A percentile compares a stretch with the other conserved stretches of the same genome.
Evolutionary conservation across 2,329 filamentous ascomycete genomes (phyloP).

Genomic region (Diaporthe vexans): DNA sequence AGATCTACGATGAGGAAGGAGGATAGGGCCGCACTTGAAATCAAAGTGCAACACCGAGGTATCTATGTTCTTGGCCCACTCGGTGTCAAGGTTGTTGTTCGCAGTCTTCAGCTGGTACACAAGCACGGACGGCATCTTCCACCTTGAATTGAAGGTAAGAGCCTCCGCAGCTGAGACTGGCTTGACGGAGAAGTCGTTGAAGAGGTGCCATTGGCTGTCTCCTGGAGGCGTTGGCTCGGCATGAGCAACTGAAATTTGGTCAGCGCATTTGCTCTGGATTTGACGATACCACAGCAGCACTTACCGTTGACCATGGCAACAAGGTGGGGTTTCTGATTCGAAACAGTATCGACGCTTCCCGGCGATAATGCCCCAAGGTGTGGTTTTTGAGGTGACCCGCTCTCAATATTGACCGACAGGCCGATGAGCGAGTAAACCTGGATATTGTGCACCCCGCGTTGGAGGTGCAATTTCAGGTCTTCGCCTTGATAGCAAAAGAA

Average conservation of each 20-base stretch:
- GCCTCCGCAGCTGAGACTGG: conserved; percentile 86
- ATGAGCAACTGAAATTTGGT: conserved; percentile 68
- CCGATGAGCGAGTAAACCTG: conserved; percentile 93
- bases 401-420: conserved; percentile 90
- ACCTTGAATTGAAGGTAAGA: conserved; percentile 87
- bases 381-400: conserved; percentile 85
- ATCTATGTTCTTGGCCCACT: conserved; percentile 89
- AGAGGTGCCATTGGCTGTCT: conserved; percentile 89
- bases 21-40: conserved; percentile 58
- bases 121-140: conserved; percentile 93
- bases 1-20: too few relatives aligned
- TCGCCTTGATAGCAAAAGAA: conserved; percentile 96
- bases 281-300: conserved; percentile 42
- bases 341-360: conserved; percentile 87
- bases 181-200: conserved; percentile 96
- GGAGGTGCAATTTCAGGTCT: conserved; percentile 84
- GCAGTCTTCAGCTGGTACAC: conserved; percentile 86
- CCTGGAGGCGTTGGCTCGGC: conserved; percentile 71
- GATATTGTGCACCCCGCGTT: conserved; percentile 84
- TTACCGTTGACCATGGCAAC: conserved; percentile 90
- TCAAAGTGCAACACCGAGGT: conserved; percentile 87
- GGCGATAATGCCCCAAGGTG: conserved; percentile 87
- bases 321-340: conserved; percentile 89
- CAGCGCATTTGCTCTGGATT: neutral
- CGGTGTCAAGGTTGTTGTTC: conserved; percentile 85